phyloP scores from a whole-genome alignment of 129 eudicot species.

The Flaveria sonorensis region DNA sequence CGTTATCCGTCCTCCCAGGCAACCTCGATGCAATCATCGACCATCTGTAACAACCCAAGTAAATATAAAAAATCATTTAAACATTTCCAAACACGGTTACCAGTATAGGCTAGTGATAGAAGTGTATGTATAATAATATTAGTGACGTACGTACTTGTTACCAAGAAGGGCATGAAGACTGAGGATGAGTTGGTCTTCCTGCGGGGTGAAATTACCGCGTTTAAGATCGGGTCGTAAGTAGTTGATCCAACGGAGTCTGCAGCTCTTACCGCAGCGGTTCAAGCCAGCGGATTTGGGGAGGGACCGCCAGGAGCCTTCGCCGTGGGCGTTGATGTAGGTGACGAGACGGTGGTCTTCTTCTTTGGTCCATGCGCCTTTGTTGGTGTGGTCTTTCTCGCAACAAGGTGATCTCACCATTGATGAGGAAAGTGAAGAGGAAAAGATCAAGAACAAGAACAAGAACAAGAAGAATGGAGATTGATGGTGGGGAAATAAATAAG shows the following conservation, averaged over 20 bases:
- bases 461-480: conserved; percentile 7
- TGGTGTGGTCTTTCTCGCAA: conserved; percentile 79
- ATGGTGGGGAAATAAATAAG: conserved; percentile 43
- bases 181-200: conserved; percentile 75
- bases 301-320: conserved; percentile 73
- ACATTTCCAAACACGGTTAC: no score
- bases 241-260: conserved; percentile 74
- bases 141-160: conserved; percentile 51
- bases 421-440: neutral
- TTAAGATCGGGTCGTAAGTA: conserved; percentile 73
- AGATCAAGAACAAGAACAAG: neutral
- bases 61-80: neutral
- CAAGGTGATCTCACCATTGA: conserved; percentile 74
- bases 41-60: conserved; percentile 47
- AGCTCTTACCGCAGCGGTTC: conserved; percentile 70
- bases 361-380: conserved; percentile 92
- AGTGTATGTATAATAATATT: neutral
- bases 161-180: conserved; percentile 72
- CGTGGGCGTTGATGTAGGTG: conserved; percentile 63
- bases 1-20: conserved; percentile 76
- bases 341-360: conserved; percentile 77
- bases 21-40: conserved; percentile 66
- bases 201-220: conserved; percentile 66
- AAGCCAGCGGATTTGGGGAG: conserved; percentile 73
- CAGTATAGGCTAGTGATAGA: no score